These are phyloP conservation scores for Tolypocladium sp. DNA, from an alignment of 2,329 filamentous ascomycete species.

Conservation along the genomic window DNA sequence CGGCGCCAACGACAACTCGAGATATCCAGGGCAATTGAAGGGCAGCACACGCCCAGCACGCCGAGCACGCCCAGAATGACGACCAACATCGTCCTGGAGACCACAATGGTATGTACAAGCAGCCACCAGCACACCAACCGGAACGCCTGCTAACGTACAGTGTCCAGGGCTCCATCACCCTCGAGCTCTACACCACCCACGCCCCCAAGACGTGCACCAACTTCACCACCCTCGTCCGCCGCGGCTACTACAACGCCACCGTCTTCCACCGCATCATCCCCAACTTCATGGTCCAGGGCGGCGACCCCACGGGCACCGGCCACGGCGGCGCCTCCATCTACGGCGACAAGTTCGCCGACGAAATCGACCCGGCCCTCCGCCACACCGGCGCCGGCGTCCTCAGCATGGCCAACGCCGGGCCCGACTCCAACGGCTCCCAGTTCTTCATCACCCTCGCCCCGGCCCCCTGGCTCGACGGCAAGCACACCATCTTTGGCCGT, in stretches of 20 bases:
- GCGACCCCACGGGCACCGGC: slow-evolving; percentile 89
- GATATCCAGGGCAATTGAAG: background rate
- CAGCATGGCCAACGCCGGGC: slow-evolving; percentile 92
- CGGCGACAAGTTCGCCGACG: slow-evolving; percentile 89
- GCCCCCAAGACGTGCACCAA: slow-evolving; percentile 86
- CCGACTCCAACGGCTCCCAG: slow-evolving; percentile 88
- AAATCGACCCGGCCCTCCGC: slow-evolving; percentile 69
- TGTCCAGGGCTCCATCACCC: slow-evolving; percentile 63
- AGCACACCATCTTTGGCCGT: slow-evolving; percentile 92
- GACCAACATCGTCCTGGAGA: slow-evolving; percentile 73
- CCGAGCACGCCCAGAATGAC: slow-evolving; percentile 51
- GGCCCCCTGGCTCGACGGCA: slow-evolving; percentile 92
- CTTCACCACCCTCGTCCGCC: slow-evolving; percentile 68
- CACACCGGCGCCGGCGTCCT: slow-evolving; percentile 92
- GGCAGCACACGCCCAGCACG: slow-evolving; percentile 23
- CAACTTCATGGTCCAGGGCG: slow-evolving; percentile 93
- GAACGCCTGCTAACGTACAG: background rate
- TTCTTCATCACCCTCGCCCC: slow-evolving; percentile 95
- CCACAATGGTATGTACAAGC: slow-evolving; percentile 58
- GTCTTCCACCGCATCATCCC: slow-evolving; percentile 93
- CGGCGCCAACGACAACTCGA: background rate
- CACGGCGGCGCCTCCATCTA: slow-evolving; percentile 84
- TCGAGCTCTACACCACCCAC: slow-evolving; percentile 86
- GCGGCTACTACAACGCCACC: slow-evolving; percentile 81
- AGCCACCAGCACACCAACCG: background rate